Base-by-base conservation (phyloP, 1,139 yeast species). In the Taiozyma sp. region DNA sequence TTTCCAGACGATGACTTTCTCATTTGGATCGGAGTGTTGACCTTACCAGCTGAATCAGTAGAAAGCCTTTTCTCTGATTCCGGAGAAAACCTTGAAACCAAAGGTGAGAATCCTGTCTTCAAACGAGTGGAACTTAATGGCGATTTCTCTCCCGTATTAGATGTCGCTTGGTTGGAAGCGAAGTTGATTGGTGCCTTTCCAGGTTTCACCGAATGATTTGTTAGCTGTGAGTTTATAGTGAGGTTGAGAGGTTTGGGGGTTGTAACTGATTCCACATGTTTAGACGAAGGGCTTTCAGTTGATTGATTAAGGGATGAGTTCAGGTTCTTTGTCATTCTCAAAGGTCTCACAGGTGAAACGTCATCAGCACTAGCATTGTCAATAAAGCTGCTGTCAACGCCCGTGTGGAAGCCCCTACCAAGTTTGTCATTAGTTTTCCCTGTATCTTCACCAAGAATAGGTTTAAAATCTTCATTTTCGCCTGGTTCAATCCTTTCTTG, bases 251-350 rank as follows among this genome's bases (percentile, higher is more conserved):
- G 54, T 45, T 46, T 55, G 39, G 59, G 53, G 1, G 14, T 37
- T 14, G 41, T 16, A 5, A 4, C 10, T 11, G 41, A 35, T 11
- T 16, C 39, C 21, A 4, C 39, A 11, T 16, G 14, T n/a, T 35
- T 19, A 3, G 41, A 37, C 2, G 41, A 16, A 37, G 22, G n/a
- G 24, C 14, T 10, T 19, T 37, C 24, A 8, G 6, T 8, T 19
- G 24, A 10, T 11, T 5, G 4, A 37, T 19, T 37, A 4, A 8
- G 24, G 19, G 41, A 16, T 19, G 24, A 10, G n/a, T 37, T 37
- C 68, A 49, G 70, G 60, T 74, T 77, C 60, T 75, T 77, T 1
- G 84, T 76, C 73, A 81, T 82, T 63, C 78, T 76, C 58, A 82
- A 69, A 0, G 86, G 86, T 61, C 84, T 74, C 2, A 77, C 85